phyloP scores from a whole-genome alignment of 2,329 filamentous ascomycete genomes.

The Aureobasidium leucospermi region DNA sequence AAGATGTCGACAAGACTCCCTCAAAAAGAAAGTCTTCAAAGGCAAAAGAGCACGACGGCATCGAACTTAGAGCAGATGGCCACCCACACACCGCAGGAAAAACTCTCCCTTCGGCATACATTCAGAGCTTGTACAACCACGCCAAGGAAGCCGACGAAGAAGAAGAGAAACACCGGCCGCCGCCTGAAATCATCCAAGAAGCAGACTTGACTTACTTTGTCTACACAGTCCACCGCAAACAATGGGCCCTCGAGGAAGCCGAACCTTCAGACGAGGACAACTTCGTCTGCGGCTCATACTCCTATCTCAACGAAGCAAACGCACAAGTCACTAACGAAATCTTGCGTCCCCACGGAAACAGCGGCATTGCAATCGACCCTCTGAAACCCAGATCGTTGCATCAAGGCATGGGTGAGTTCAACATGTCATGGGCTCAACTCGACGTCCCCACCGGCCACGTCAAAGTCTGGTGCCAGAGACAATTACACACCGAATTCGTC shows the following conservation, averaged over 20 bases:
- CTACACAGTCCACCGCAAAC: slow-evolving; percentile 10
- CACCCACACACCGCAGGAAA: background rate
- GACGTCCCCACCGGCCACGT: slow-evolving; percentile 2
- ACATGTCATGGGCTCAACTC: background rate
- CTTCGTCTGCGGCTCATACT: background rate
- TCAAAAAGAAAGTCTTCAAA: background rate
- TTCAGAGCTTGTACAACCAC: background rate
- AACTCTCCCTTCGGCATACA: background rate
- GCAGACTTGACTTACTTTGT: slow-evolving; percentile 5
- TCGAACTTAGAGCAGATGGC: background rate
- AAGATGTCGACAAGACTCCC: background rate
- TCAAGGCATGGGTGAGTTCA: background rate
- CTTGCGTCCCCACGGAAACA: background rate
- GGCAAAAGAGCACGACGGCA: background rate
- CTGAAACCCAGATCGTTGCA: background rate
- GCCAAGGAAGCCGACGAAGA: background rate
- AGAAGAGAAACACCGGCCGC: background rate
- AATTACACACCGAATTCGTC: background rate
- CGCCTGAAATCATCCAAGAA: background rate
- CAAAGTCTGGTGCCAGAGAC: slow-evolving; percentile 2
- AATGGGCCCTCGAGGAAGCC: background rate
- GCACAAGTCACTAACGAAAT: slow-evolving; percentile 1
- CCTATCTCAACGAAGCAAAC: slow-evolving; percentile 9
- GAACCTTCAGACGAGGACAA: background rate
- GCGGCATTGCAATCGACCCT: background rate